Evolutionary conservation across 2,329 filamentous ascomycete species (phyloP).

Genomic region (Aspergillus quadrilineatus): DNA sequence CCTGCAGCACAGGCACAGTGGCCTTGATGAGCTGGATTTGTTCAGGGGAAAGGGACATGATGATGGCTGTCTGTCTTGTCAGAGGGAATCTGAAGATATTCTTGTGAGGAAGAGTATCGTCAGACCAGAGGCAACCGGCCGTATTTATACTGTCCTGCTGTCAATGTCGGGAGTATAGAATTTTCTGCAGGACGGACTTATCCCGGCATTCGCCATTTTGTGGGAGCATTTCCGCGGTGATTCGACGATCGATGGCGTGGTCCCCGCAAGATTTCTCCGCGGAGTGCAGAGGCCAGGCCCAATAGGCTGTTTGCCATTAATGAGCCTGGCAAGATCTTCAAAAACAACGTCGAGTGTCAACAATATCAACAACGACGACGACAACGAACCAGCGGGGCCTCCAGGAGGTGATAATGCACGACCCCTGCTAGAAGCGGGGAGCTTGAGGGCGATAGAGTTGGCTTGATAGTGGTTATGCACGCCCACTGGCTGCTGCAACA

Average conservation of each 20-base stretch:
- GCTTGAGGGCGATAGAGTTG: background rate
- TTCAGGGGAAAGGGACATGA: slow-evolving; percentile 54
- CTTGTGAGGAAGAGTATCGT: too few species aligned
- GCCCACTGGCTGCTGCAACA: background rate
- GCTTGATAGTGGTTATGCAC: background rate
- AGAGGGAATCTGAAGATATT: too few species aligned
- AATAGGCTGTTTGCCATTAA: background rate
- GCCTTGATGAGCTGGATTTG: slow-evolving; percentile 67
- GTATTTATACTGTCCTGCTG: background rate
- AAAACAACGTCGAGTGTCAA: background rate
- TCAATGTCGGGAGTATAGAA: background rate
- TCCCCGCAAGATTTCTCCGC: slow-evolving; percentile 1
- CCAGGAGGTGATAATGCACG: background rate
- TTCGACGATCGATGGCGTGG: slow-evolving; percentile 1
- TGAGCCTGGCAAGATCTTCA: background rate
- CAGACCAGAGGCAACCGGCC: background rate
- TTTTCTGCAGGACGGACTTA: background rate
- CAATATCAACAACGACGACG: background rate
- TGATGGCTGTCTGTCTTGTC: background rate
- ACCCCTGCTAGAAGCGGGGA: background rate
- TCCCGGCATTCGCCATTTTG: background rate
- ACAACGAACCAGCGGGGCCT: background rate
- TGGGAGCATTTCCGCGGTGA: background rate
- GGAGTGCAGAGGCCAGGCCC: background rate
- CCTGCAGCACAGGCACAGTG: slow-evolving; percentile 66